Evolutionary conservation across 805 yeast genomes (phyloP), one percentile per base, ranked within the genome.

Genomic region (Candida patagonica): DNA sequence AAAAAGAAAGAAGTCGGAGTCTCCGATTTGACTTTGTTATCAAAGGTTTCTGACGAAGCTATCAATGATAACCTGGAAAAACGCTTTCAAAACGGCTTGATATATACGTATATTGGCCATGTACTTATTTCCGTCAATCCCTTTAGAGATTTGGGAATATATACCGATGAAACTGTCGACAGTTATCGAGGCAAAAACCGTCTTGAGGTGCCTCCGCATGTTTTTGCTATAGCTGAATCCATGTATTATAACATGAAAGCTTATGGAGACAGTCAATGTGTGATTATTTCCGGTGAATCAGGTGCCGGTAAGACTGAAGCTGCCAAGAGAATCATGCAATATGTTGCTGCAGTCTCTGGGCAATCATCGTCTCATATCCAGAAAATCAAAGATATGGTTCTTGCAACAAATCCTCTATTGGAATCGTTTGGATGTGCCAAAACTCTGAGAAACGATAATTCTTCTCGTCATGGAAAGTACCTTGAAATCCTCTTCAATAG

Each of bases 291-390:
- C 2, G 97, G 97, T 42, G 97, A 89, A 60, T 84, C 95, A 1
- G 97, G 97, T 46, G 97, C 97, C 4, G 97, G 97, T 37, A 89
- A 89, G 58, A 89, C 97, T 4, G 97, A 89, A 64, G 96, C 96
- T 17, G 96, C 97, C 30, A 89, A 89, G 67, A 77, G 94, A 59
- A 88, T 89, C 61, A 89, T 89, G 97, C 96, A 89, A 63, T 89
- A 89, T 59, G 81, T 89, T 51, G 61, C 96, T 26, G 77, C 88
- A 19, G 95, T 87, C 3, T 79, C 92, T 1, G 94, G 88, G 9
- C 70, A 76, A 12, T 59, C 70, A 6, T 70, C 81, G 16, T 71
- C 81, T 24, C 69, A 68, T n/a, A 89, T 92, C 53, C 77, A 82
- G 46, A 78, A 77, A 54, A 88, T 89, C 62, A 92, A 88, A 60